A percentile compares a stretch with the other conserved stretches of the same genome.
Conservation (phyloP, 1,139 yeast species). For the Suhomyces yuchorum region DNA sequence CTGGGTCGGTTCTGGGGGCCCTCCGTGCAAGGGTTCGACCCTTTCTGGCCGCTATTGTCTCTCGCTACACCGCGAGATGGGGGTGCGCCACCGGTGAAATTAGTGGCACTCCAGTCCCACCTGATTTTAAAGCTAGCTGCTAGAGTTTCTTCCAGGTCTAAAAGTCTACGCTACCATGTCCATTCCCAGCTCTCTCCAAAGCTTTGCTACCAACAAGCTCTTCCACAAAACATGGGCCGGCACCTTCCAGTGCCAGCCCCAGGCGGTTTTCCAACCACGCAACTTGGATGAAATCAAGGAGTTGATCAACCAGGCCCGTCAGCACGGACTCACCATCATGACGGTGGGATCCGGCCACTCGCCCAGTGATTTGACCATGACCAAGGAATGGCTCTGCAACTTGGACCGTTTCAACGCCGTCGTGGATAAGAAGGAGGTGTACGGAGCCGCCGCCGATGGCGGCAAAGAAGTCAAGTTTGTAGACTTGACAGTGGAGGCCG, state of each 20-base stretch:
- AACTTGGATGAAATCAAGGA: constrained; percentile 61
- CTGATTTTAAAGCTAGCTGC: not conserved
- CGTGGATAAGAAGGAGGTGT: constrained; percentile 41
- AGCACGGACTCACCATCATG: constrained; percentile 65
- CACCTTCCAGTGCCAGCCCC: constrained; percentile 77
- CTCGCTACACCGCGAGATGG: no score
- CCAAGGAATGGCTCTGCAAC: constrained; percentile 85
- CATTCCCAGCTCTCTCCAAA: constrained; percentile 35
- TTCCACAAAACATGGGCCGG: constrained; percentile 88
- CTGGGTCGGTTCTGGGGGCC: no score
- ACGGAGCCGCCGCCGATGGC: constrained; percentile 41
- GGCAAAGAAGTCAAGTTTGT: constrained; percentile 62
- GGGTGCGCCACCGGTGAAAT: not conserved
- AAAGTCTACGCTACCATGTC: constrained; percentile 11
- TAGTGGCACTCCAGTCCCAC: not conserved
- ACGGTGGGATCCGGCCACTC: constrained; percentile 95
- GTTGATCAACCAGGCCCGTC: constrained; percentile 67
- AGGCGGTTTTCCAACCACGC: constrained; percentile 75
- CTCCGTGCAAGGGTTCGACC: not conserved
- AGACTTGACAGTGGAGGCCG: constrained; percentile 93
- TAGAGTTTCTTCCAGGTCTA: no score
- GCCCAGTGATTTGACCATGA: constrained; percentile 89
- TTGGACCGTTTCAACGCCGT: constrained; percentile 72
- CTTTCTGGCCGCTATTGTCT: not conserved
- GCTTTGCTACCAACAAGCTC: constrained; percentile 40